Evolutionary conservation across 768 basidiomycete genomes (phyloP), one percentile per base, ranked within the genome.

Genomic region (Rubroboletus pulcherrimus): DNA sequence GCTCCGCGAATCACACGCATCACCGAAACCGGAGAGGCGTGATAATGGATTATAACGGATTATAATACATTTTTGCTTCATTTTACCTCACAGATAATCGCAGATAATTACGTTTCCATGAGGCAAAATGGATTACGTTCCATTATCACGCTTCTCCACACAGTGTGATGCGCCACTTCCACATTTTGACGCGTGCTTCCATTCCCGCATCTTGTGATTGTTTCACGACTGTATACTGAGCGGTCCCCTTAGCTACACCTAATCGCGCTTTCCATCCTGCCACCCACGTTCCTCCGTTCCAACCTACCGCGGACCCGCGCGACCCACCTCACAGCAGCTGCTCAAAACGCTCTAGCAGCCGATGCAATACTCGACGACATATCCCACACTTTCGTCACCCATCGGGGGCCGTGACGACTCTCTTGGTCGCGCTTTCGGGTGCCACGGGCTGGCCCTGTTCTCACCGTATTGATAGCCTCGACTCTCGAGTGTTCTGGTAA

Each of bases 241-340:
- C 12, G 29, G 9, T 11, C 15, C n/a, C 26, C 30, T 35, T 60
- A 98, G 94, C 80, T 98, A 5, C 97, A 98, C 66, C 96, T 98
- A 87, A 80, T 98, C 15, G 82, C 98, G 0, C 95, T 95, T 2
- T 87, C 95, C 0, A 82, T 98, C 50, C 83, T 99, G 33, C 96
- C 26, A 5, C 26, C 96, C 5, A 88, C 88, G 54, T 83, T 99
- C 45, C 79, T 99, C 7, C 91, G 96, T 58, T 89, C 92, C 1
- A 81, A 88, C 17, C 83, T 98, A 4, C 92, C 92, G 0, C 78
- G 81, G 35, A 76, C 82, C 7, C 81, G 89, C 53, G 80, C 87
- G 17, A 85, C 64, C 35, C 58, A 85, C 39, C 78, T 97, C 37
- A 87, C 83, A 4, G 80, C 83, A 5, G 91, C 96, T 4, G 82